Conservation (phyloP, 1,284 basidiomycete genomes). For the Ustilago cynodontis region DNA sequence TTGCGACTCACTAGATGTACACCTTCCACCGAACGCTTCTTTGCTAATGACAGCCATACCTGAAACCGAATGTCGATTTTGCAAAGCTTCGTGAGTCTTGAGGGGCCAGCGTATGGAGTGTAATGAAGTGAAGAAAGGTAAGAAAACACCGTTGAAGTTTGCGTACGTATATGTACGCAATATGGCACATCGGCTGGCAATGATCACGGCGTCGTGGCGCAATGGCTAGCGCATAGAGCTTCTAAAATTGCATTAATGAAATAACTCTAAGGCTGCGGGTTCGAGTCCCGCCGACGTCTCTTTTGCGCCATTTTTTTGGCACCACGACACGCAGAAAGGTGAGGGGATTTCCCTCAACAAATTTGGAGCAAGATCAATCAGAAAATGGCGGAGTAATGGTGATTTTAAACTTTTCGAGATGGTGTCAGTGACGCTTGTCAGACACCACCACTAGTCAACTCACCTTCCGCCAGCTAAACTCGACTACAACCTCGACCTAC, state of each 20-base stretch:
- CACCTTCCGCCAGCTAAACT: no score
- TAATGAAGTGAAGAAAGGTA: no score
- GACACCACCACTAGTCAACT: no score
- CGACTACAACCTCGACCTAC: no score
- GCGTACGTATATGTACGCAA: slow-evolving; percentile 15
- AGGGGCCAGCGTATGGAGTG: not conserved
- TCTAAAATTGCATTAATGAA: slow-evolving; percentile 20
- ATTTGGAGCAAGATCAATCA: no score
- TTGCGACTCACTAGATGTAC: not conserved
- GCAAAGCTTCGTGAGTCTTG: not conserved
- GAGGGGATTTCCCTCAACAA: no score
- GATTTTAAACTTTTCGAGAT: no score
- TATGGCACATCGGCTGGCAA: not conserved
- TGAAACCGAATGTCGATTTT: not conserved
- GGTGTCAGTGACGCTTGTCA: no score
- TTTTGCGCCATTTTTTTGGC: not conserved
- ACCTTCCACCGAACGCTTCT: not conserved
- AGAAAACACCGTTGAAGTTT: no score
- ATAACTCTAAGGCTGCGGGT: slow-evolving; percentile 56
- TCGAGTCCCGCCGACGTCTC: slow-evolving; percentile 54
- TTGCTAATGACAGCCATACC: not conserved
- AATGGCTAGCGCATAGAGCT: slow-evolving; percentile 60
- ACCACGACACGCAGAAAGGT: no score
- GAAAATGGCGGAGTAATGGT: no score
- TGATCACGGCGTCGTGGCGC: slow-evolving; percentile 43